Percentiles rank a stretch among this genome's conserved stretches.
phyloP scores from a whole-genome alignment of 331 rosid species.

The Acacia pycnantha region DNA sequence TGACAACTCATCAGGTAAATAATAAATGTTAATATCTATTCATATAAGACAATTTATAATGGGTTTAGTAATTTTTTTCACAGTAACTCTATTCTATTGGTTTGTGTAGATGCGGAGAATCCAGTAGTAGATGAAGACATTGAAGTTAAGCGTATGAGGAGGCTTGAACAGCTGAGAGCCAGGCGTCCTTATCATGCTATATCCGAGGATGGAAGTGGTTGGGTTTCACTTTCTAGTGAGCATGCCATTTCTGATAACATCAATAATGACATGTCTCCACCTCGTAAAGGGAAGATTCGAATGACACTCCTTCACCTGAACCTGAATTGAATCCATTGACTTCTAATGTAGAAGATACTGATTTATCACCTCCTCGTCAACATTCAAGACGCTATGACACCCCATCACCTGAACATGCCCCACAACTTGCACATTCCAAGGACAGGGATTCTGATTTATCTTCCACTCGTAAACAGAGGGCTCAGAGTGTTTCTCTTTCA shows the following conservation, averaged over 20 bases:
- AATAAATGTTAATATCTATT: neutral
- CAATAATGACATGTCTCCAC: constrained; percentile 62
- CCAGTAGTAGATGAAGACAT: constrained; percentile 78
- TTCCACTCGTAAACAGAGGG: constrained; percentile 51
- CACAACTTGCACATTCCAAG: constrained; percentile 23
- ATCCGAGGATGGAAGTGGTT: constrained; percentile 97
- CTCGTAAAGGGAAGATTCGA: constrained; percentile 50
- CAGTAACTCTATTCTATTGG: neutral
- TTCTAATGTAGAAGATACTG: constrained; percentile 33
- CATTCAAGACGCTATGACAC: constrained; percentile 38
- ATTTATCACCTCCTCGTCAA: constrained; percentile 57
- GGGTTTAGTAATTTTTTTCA: neutral
- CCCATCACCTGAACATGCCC: constrained; percentile 51
- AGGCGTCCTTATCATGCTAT: constrained; percentile 65
- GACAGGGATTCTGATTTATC: constrained; percentile 44
- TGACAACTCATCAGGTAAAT: constrained; percentile 40
- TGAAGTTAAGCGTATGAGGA: constrained; percentile 86
- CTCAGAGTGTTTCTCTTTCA: constrained; percentile 34
- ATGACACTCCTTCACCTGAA: constrained; percentile 70
- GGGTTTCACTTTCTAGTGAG: constrained; percentile 70
- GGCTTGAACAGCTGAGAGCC: constrained; percentile 78
- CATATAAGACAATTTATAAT: neutral
- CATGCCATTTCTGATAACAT: constrained; percentile 23
- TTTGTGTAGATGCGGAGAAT: constrained; percentile 59
- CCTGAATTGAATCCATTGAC: constrained; percentile 37